These are phyloP conservation scores for Chimonanthus praecox DNA, from an alignment of 164 flowering plant genomes.

Conservation along the genomic window DNA sequence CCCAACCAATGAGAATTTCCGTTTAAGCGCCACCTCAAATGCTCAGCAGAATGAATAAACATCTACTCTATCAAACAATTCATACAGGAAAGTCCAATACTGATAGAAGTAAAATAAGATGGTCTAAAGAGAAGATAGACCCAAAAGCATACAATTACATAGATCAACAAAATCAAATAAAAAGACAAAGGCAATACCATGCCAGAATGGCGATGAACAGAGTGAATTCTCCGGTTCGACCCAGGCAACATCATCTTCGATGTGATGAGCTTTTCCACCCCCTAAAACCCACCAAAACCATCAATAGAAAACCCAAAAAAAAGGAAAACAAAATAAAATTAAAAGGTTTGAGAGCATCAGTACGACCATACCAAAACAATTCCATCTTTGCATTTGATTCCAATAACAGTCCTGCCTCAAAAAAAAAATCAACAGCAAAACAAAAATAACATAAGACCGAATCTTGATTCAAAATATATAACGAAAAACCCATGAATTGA, in stretches of 20 bases:
- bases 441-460: background rate
- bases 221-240: constrained; percentile 83
- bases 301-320: constrained; percentile 3
- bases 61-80: background rate
- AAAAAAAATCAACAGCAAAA: background rate
- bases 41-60: background rate
- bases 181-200: constrained; percentile 45
- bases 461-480: background rate
- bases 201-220: constrained; percentile 96
- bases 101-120: too few relatives aligned
- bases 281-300: constrained; percentile 35
- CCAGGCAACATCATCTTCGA: constrained; percentile 99
- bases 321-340: background rate
- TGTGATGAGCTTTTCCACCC: constrained; percentile 89
- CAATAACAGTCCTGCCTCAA: constrained; percentile 68
- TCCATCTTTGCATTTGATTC: constrained; percentile 88
- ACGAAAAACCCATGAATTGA: background rate
- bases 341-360: constrained; percentile 1
- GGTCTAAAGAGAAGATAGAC: background rate
- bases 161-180: background rate
- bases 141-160: background rate
- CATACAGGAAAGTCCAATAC: background rate
- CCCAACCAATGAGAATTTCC: background rate
- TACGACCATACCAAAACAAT: constrained; percentile 48
- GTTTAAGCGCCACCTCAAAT: background rate